phyloP scores from a whole-genome alignment of 148 eudicot species.

The Simmondsia chinensis region DNA sequence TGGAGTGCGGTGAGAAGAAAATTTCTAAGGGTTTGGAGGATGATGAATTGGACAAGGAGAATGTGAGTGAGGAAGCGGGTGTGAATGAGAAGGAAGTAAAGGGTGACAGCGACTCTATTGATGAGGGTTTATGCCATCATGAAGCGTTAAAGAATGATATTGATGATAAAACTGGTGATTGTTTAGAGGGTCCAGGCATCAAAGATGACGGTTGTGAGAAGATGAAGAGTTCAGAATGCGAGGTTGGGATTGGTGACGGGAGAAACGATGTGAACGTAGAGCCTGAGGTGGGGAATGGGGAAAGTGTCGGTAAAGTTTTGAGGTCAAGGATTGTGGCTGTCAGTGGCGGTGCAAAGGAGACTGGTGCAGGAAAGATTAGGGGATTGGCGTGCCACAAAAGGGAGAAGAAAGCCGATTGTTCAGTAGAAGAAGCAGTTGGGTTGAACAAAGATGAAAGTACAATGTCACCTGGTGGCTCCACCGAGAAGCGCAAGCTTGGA shows the following conservation, averaged over 20 bases:
- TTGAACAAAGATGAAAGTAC: conserved; percentile 2
- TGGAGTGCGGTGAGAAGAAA: conserved; percentile 2
- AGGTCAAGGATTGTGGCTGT: conserved; percentile 32
- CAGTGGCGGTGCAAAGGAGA: conserved; percentile 9
- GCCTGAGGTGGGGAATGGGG: conserved; percentile 7
- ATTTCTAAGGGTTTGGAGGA: conserved; percentile 15
- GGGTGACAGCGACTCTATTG: conserved; percentile 3
- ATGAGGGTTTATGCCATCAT: conserved; percentile 13
- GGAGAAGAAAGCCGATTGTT: conserved; percentile 14
- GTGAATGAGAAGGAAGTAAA: conserved; percentile 7
- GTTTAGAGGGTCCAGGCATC: not conserved
- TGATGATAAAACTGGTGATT: conserved; percentile 2
- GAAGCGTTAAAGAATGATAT: not conserved
- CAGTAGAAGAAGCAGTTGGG: conserved; percentile 1
- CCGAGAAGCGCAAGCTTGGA: conserved; percentile 23
- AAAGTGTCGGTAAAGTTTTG: conserved; percentile 18
- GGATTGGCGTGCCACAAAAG: conserved; percentile 10
- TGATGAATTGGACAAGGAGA: conserved; percentile 3
- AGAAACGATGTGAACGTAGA: conserved; percentile 5
- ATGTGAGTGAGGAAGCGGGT: conserved; percentile 6
- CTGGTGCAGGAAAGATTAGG: conserved; percentile 4
- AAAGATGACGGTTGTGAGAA: not conserved
- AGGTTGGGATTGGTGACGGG: conserved; percentile 5
- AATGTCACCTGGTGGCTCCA: conserved; percentile 8
- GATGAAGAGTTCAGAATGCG: conserved; percentile 1